phyloP scores from a whole-genome alignment of 2,329 filamentous ascomycete genomes.

The Bipolaris victoriae region DNA sequence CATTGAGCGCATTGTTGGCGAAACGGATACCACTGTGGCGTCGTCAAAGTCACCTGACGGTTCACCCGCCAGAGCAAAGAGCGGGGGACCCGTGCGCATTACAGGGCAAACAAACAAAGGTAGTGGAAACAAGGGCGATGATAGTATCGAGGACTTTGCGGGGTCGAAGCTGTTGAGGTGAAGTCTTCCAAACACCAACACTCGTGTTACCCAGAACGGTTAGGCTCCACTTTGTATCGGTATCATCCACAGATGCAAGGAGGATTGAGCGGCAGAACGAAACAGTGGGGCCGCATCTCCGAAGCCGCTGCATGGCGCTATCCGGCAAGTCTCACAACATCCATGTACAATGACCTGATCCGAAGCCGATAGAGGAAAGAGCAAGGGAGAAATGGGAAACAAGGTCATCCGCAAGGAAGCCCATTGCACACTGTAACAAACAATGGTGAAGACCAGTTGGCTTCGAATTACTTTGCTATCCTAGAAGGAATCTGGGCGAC shows the following conservation, averaged over 20 bases:
- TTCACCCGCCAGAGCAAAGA: conserved; percentile 35
- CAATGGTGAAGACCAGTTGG: conserved; percentile 16
- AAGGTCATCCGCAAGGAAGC: background rate
- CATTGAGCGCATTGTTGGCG: conserved; percentile 72
- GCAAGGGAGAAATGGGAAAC: background rate
- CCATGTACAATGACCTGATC: background rate
- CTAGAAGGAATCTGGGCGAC: conserved; percentile 24
- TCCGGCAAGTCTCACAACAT: background rate
- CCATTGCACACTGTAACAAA: conserved; percentile 3
- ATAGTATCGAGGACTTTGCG: conserved; percentile 44
- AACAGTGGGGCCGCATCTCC: background rate
- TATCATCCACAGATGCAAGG: background rate
- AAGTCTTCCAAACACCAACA: background rate
- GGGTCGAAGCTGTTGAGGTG: conserved; percentile 37
- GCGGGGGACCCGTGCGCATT: conserved; percentile 21
- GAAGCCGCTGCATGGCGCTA: background rate
- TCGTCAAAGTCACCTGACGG: conserved; percentile 31
- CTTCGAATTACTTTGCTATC: conserved; percentile 37
- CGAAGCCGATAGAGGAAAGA: background rate
- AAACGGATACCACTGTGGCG: conserved; percentile 8
- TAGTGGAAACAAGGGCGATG: conserved; percentile 30
- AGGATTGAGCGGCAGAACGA: background rate
- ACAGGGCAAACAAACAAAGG: conserved; percentile 21
- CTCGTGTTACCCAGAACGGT: background rate
- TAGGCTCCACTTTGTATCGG: background rate